phyloP scores from a whole-genome alignment of 495 filamentous ascomycete species.

The Penicillium riverlandense region DNA sequence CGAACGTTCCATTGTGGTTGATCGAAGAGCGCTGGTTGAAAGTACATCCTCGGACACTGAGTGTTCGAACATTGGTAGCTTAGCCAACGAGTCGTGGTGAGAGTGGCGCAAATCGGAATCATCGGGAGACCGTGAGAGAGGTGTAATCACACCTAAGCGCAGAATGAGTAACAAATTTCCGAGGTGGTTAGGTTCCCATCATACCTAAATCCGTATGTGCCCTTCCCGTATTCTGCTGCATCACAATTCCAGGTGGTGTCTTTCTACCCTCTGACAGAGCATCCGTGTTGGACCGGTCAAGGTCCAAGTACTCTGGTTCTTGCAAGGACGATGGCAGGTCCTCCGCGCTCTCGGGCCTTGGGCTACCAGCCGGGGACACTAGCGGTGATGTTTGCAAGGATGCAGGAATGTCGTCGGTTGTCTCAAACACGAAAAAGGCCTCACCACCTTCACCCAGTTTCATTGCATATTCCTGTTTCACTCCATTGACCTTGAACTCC shows the following conservation, averaged over 20 bases:
- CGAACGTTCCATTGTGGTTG: slow-evolving; percentile 2
- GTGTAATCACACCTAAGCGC: slow-evolving; percentile 49
- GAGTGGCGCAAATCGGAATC: slow-evolving; percentile 32
- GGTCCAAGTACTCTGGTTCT: slow-evolving; percentile 79
- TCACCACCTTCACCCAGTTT: slow-evolving; percentile 97
- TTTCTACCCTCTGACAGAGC: slow-evolving; percentile 19
- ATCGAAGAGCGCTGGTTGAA: slow-evolving; percentile 11
- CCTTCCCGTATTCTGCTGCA: slow-evolving; percentile 13
- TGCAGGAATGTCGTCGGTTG: slow-evolving; percentile 76
- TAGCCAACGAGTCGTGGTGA: slow-evolving; percentile 19
- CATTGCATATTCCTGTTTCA: slow-evolving; percentile 91
- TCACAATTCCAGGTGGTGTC: slow-evolving; percentile 15
- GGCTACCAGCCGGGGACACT: slow-evolving; percentile 79
- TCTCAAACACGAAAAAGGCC: slow-evolving; percentile 98
- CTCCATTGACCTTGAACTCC: slow-evolving; percentile 91
- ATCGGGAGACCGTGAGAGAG: slow-evolving; percentile 57
- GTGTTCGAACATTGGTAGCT: slow-evolving; percentile 39
- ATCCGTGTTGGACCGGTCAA: slow-evolving; percentile 35
- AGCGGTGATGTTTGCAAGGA: slow-evolving; percentile 90
- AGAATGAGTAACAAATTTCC: not conserved
- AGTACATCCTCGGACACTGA: slow-evolving; percentile 44
- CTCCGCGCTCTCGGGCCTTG: slow-evolving; percentile 50
- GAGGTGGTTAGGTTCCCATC: slow-evolving; percentile 1
- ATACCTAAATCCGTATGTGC: slow-evolving; percentile 46
- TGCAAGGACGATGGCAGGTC: slow-evolving; percentile 51